Conservation (phyloP, 768 basidiomycete species). For the Exsudoporus frostii region DNA sequence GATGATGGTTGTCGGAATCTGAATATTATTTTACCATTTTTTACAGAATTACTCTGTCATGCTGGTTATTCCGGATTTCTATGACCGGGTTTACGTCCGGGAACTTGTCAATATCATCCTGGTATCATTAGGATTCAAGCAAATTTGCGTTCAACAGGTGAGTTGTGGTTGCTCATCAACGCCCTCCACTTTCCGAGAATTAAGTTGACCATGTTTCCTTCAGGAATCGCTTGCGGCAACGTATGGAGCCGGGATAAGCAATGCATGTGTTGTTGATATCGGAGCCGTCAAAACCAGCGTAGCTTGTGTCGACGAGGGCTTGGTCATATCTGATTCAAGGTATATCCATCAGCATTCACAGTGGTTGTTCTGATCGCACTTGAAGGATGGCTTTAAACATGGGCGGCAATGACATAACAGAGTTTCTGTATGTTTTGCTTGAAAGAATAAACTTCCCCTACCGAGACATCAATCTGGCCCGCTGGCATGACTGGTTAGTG, state of each 20-base stretch:
- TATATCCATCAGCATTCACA: constrained; percentile 30
- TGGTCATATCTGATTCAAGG: constrained; percentile 87
- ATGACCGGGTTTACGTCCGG: constrained; percentile 79
- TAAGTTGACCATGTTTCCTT: background rate
- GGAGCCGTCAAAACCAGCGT: constrained; percentile 83
- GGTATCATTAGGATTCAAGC: constrained; percentile 84
- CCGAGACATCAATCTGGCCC: constrained; percentile 70
- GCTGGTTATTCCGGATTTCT: constrained; percentile 89
- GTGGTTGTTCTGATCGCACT: constrained; percentile 2
- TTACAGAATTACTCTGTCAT: constrained; percentile 80
- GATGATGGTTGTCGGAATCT: background rate
- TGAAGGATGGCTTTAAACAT: constrained; percentile 74
- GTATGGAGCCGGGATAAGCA: constrained; percentile 92
- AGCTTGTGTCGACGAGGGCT: constrained; percentile 92
- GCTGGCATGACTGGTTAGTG: constrained; percentile 83
- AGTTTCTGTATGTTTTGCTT: constrained; percentile 78
- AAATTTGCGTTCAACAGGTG: constrained; percentile 89
- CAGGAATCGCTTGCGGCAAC: constrained; percentile 92
- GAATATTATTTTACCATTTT: background rate
- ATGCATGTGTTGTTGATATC: constrained; percentile 94
- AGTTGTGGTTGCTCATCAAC: background rate
- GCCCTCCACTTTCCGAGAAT: background rate
- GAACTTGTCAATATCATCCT: constrained; percentile 74
- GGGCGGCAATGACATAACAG: constrained; percentile 94
- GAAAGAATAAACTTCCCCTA: constrained; percentile 86